These are phyloP conservation scores for Apiospora saccharicola DNA, from an alignment of 2,329 filamentous ascomycete genomes.

Conservation along the genomic window DNA sequence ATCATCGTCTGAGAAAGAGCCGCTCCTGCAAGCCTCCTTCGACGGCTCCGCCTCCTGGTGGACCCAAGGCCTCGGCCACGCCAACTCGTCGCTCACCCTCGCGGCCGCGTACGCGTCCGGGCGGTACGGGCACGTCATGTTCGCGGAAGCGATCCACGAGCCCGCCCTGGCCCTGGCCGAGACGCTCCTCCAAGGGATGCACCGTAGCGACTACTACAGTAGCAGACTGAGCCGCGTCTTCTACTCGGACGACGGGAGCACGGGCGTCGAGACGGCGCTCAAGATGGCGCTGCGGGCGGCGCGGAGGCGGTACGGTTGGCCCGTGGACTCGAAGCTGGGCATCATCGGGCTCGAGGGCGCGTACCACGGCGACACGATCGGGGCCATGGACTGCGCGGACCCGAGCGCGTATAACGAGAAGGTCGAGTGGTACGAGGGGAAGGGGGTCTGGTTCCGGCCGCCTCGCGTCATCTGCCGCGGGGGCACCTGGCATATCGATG, in stretches of 20 bases:
- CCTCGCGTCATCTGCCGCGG: constrained; percentile 71
- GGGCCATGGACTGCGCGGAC: constrained; percentile 85
- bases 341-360: constrained; percentile 80
- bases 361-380: constrained; percentile 89
- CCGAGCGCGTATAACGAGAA: constrained; percentile 81
- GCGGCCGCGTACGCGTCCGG: constrained; percentile 83
- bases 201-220: constrained; percentile 41
- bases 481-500: constrained; percentile 71
- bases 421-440: constrained; percentile 84
- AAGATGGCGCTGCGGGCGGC: constrained; percentile 84
- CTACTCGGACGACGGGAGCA: constrained; percentile 85
- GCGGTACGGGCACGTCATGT: constrained; percentile 89
- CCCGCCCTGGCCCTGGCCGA: constrained; percentile 76
- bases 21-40: constrained; percentile 73
- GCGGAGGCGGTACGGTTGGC: constrained; percentile 71
- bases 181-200: constrained; percentile 63
- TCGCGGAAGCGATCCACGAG: constrained; percentile 80
- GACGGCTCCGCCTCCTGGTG: constrained; percentile 91
- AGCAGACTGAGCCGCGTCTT: constrained; percentile 75
- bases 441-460: constrained; percentile 83
- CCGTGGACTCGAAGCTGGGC: constrained; percentile 63
- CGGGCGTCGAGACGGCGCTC: constrained; percentile 81
- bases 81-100: constrained; percentile 74
- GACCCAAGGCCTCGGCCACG: constrained; percentile 87
- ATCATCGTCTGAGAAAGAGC: no score